phyloP scores from a whole-genome alignment of 176 grass and related monocot genomes.

The Rhipidocladum racemiflorum region DNA sequence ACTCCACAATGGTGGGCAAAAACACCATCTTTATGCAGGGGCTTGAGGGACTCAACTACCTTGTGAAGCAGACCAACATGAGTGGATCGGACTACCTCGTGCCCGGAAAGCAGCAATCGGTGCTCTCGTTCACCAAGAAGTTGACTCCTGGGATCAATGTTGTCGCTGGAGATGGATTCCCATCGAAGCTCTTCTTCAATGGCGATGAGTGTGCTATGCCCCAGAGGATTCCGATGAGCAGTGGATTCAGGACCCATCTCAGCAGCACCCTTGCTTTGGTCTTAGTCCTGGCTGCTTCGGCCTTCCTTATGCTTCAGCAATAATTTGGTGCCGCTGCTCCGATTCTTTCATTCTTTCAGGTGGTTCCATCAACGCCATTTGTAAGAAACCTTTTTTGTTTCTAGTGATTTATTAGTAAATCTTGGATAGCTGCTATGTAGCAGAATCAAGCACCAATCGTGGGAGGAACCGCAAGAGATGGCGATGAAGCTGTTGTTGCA shows the following conservation, averaged over 20 bases:
- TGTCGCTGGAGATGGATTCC: constrained; percentile 69
- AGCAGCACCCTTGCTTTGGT: constrained; percentile 21
- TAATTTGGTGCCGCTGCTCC: constrained; percentile 37
- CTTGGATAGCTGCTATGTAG: constrained; percentile 34
- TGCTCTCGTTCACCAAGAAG: constrained; percentile 88
- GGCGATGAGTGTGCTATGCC: constrained; percentile 81
- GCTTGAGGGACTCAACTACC: constrained; percentile 65
- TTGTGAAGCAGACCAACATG: constrained; percentile 75
- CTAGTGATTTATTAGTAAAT: constrained; percentile 30
- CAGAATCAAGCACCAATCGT: constrained; percentile 19
- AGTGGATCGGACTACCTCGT: constrained; percentile 58
- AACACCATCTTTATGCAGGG: constrained; percentile 95
- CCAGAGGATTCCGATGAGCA: constrained; percentile 36
- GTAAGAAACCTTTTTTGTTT: constrained; percentile 57
- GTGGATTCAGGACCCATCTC: constrained; percentile 36
- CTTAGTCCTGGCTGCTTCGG: constrained; percentile 41
- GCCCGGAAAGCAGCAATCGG: constrained; percentile 85
- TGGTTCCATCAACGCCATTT: constrained; percentile 34
- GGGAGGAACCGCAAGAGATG: constrained; percentile 10
- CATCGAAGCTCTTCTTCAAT: constrained; percentile 91
- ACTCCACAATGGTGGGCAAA: constrained; percentile 49
- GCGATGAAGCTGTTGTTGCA: neutral
- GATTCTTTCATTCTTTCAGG: constrained; percentile 74
- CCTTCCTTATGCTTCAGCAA: constrained; percentile 48
- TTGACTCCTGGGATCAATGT: constrained; percentile 62